phyloP scores from a whole-genome alignment of 2,329 filamentous ascomycete species.

The Triangularia verruculosa region DNA sequence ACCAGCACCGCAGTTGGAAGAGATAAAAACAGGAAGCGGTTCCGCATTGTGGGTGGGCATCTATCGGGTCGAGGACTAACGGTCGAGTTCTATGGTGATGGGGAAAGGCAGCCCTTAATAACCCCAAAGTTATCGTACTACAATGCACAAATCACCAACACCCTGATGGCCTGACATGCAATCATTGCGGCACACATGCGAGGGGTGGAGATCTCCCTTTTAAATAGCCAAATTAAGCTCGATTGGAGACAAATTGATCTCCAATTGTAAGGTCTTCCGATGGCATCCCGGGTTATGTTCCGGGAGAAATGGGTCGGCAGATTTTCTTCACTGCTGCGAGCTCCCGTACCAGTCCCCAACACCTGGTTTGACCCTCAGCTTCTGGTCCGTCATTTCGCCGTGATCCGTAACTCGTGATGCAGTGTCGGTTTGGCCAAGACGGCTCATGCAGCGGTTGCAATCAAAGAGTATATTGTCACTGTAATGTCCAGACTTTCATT shows the following conservation, averaged over 20 bases:
- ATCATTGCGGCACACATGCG: not conserved
- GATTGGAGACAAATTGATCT: constrained; percentile 4
- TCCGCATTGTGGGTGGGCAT: not conserved
- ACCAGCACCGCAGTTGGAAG: constrained; percentile 8
- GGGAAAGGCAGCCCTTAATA: not conserved
- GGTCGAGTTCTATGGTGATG: not conserved
- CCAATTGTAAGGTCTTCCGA: not conserved
- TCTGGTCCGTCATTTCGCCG: not conserved
- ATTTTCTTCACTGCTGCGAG: not conserved
- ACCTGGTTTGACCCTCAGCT: not conserved
- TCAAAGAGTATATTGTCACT: not conserved
- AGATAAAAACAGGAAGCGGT: constrained; percentile 2
- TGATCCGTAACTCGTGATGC: not conserved
- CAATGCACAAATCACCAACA: not conserved
- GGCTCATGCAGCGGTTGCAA: not conserved
- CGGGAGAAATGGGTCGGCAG: constrained; percentile 7
- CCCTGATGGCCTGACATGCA: not conserved
- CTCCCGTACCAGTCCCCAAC: not conserved
- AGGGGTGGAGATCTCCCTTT: not conserved
- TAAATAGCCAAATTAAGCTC: constrained; percentile 8
- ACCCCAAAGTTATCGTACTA: not conserved
- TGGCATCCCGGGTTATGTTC: constrained; percentile 1
- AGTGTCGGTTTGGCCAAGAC: not conserved
- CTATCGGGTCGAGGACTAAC: not conserved
- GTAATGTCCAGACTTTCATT: not conserved